Evolutionary conservation across 2,329 filamentous ascomycete genomes (phyloP), one percentile per base, ranked within the genome.

Genomic region (Cladosporium sp.): DNA sequence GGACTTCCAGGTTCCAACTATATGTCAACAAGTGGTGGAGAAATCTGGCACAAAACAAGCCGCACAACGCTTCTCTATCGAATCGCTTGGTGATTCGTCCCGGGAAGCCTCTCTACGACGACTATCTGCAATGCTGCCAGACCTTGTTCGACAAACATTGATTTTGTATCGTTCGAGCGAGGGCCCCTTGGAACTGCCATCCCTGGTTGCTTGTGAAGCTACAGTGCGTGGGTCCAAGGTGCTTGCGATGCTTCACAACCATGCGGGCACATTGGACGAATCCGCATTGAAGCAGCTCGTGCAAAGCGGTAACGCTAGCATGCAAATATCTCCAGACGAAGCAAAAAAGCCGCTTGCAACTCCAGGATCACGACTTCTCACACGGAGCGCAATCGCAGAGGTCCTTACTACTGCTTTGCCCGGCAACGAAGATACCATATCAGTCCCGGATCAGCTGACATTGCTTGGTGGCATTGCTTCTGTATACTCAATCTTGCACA

Each of bases 401-500:
- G 38, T 59, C 11, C 48, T 61, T n/a, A 51, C 51, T 4, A 55
- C 58, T 27, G 61, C 58, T 15, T 39, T 58, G 20, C 63, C 61
- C 9, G 36, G 41, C 6, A 49, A 53, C 12, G 55, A 59, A 13
- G 60, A 63, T 18, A 50, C 42, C 4, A 33, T 73, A 68, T 15
- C 69, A 5, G 64, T 68, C 15, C 64, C 66, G 15, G 63, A 69
- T 35, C 62, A 62, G 18, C 82, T 88, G 9, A 82, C 86, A 8
- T 84, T 96, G 30, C 74, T 96, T 13, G 85, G 89, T 57, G 92
- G 90, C 11, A 89, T 97, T 57, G 85, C 89, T 7, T 83, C 86
- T n/a, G 82, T 94, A n/a, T 74, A 96, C 8, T 86, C 88, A 0
- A 76, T 81, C 5, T 70, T 98, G 7, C 88, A 88, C 1, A 80